phyloP scores from a whole-genome alignment of 73 alveolate species.

The Chromera velia region DNA sequence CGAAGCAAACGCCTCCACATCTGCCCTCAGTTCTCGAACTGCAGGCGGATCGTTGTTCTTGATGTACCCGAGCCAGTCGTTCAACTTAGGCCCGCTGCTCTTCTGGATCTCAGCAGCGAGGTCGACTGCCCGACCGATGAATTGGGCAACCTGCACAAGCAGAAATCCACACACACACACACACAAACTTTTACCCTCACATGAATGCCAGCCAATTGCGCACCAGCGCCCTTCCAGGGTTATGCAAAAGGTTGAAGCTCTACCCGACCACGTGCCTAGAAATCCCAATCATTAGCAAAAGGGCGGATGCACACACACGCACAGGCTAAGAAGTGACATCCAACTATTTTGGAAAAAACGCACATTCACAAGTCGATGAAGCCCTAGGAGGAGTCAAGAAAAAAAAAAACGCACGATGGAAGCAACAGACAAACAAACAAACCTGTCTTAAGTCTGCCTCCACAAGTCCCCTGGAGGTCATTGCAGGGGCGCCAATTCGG shows the following conservation, averaged over 20 bases:
- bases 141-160: conserved; percentile 6
- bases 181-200: background rate
- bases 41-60: background rate
- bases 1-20: conserved; percentile 49
- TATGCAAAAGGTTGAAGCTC: background rate
- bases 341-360: no score
- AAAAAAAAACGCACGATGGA: no score
- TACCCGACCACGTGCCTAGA: background rate
- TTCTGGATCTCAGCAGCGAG: conserved; percentile 32
- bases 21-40: background rate
- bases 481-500: conserved; percentile 85
- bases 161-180: no score
- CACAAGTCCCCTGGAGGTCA: conserved; percentile 77
- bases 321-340: no score
- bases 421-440: no score
- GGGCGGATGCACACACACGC: no score
- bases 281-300: background rate
- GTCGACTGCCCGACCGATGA: conserved; percentile 42
- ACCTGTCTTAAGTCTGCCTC: conserved; percentile 73
- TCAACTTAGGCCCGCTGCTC: background rate
- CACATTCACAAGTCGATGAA: no score
- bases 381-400: no score
- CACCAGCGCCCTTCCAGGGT: background rate
- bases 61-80: background rate
- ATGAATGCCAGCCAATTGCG: background rate